A percentile compares a stretch with the other conserved stretches of the same genome.
Conservation (phyloP, 75 land plant genomes). For the Sequoia sempervirens region DNA sequence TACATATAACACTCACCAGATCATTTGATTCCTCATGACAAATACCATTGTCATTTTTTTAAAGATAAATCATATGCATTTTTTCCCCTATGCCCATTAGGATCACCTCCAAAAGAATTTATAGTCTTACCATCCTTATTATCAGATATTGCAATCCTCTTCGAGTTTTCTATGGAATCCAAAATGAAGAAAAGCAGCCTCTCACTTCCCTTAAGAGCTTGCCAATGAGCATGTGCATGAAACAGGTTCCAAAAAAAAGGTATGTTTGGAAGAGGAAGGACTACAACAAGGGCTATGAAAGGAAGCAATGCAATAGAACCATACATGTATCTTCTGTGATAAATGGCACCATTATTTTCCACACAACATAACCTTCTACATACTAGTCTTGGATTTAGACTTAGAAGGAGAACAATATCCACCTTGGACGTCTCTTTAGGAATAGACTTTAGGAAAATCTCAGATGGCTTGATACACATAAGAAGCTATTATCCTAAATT, state of each 20-base stretch:
- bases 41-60: too few relatives aligned
- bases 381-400: constrained; percentile 26
- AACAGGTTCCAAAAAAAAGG: too few relatives aligned
- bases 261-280: too few relatives aligned
- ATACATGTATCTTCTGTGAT: constrained; percentile 67
- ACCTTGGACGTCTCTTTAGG: constrained; percentile 52
- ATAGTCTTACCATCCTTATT: background rate
- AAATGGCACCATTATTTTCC: constrained; percentile 63
- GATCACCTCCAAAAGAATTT: constrained; percentile 1
- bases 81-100: background rate
- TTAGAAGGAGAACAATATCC: constrained; percentile 51
- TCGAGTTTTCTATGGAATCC: background rate
- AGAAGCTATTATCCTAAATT: constrained; percentile 55
- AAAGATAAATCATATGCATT: too few relatives aligned
- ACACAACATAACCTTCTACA: too few relatives aligned
- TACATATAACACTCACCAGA: too few relatives aligned
- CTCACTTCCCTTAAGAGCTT: constrained; percentile 14
- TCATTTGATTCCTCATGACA: too few relatives aligned
- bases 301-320: constrained; percentile 75
- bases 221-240: too few relatives aligned
- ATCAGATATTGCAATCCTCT: background rate
- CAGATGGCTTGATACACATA: constrained; percentile 60
- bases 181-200: background rate
- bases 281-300: constrained; percentile 44
- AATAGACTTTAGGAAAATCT: constrained; percentile 63